A percentile compares a stretch with the other conserved stretches of the same genome.
These are phyloP conservation scores for Alternaria ventricosa DNA, from an alignment of 2,329 filamentous ascomycete species.

Conservation along the genomic window DNA sequence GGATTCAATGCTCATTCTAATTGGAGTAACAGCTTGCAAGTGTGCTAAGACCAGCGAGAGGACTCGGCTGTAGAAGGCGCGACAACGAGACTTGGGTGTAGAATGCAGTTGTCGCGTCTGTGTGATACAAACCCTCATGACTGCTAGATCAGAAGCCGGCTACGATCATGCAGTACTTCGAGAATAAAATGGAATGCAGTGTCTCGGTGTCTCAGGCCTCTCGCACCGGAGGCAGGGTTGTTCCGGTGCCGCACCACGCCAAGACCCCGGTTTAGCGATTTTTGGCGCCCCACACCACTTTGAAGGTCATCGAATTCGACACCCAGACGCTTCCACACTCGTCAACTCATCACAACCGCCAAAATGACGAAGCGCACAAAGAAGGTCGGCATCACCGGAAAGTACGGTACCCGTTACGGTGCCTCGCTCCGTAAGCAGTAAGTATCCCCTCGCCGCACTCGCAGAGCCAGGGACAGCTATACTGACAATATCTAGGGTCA, in stretches of 20 bases:
- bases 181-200: background rate
- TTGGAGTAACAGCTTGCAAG: background rate
- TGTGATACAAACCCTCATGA: background rate
- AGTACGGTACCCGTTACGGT: constrained; percentile 98
- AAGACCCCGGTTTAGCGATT: constrained; percentile 12
- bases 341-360: constrained; percentile 44
- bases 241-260: constrained; percentile 11
- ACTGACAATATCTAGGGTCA: constrained; percentile 60
- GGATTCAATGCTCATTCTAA: background rate
- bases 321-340: constrained; percentile 25
- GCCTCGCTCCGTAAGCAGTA: constrained; percentile 94
- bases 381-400: constrained; percentile 94
- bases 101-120: background rate
- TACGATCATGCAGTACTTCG: background rate
- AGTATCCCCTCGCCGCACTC: background rate
- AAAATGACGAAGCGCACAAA: constrained; percentile 62
- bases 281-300: constrained; percentile 8
- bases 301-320: constrained; percentile 9
- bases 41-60: background rate
- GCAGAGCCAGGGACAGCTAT: background rate
- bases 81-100: background rate
- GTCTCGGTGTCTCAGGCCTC: background rate
- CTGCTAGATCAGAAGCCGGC: background rate
- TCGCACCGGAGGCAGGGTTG: constrained; percentile 9
- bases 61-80: background rate